Conservation (phyloP, 345 rosid genomes). For the Gossypium raimondii region DNA sequence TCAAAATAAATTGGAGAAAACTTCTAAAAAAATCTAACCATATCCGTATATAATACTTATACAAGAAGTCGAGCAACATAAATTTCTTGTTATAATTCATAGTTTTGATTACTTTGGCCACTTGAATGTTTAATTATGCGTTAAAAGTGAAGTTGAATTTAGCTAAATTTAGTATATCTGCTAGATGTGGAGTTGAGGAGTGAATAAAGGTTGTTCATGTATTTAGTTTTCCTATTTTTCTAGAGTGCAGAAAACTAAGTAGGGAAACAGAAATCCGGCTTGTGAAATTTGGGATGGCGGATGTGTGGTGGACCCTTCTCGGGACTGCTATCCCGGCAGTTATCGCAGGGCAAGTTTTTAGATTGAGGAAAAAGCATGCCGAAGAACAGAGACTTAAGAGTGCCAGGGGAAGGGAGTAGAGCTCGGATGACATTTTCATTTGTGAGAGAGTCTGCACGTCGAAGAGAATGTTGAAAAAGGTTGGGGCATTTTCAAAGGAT, state of each 20-base stretch:
- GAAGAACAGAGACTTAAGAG: constrained; percentile 38
- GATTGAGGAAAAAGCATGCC: background rate
- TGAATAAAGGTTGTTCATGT: background rate
- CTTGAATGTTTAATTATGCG: background rate
- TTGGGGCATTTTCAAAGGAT: constrained; percentile 76
- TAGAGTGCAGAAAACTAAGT: background rate
- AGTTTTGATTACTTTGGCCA: background rate
- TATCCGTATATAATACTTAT: no score
- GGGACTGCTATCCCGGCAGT: constrained; percentile 60
- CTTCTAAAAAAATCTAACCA: no score
- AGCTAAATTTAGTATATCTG: background rate
- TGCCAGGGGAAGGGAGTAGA: constrained; percentile 71
- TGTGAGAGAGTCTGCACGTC: constrained; percentile 88
- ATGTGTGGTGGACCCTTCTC: constrained; percentile 45
- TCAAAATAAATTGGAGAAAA: no score
- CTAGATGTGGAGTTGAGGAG: background rate
- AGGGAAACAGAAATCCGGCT: background rate
- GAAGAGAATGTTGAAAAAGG: constrained; percentile 76
- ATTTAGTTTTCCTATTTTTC: background rate
- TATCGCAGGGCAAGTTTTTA: background rate
- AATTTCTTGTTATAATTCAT: background rate
- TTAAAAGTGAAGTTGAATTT: background rate
- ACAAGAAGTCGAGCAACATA: no score
- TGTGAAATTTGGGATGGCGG: constrained; percentile 44
- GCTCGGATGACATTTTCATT: constrained; percentile 74